These are phyloP conservation scores for Verticillium nubilum DNA, from an alignment of 2,329 filamentous ascomycete species.

Conservation along the genomic window DNA sequence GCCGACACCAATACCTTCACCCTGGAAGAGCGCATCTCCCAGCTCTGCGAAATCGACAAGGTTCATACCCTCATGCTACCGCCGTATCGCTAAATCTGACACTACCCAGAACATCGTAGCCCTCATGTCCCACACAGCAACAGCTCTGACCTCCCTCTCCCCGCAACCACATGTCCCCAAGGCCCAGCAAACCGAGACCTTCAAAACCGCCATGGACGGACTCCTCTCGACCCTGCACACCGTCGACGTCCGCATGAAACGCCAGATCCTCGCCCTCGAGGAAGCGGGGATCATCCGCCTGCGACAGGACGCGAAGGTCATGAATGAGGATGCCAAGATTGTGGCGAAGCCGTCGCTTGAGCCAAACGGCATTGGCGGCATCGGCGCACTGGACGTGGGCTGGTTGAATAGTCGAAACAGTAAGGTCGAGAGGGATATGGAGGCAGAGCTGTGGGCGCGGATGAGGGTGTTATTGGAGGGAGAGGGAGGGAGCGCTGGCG, in stretches of 20 bases:
- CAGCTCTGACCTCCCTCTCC: conserved; percentile 35
- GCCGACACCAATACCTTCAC: conserved; percentile 42
- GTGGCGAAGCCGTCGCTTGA: conserved; percentile 35
- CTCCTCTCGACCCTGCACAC: conserved; percentile 71
- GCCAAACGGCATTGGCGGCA: conserved; percentile 49
- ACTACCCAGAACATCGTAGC: conserved; percentile 23
- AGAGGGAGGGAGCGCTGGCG: conserved; percentile 5
- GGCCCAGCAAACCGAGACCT: conserved; percentile 48
- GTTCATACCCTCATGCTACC: conserved; percentile 36
- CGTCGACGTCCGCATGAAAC: conserved; percentile 68
- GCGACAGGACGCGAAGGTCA: conserved; percentile 19
- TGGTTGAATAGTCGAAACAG: conserved; percentile 85
- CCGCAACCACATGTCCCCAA: conserved; percentile 32
- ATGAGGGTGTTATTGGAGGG: conserved; percentile 30
- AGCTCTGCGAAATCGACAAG: conserved; percentile 74
- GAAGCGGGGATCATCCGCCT: conserved; percentile 70
- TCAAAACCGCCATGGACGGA: conserved; percentile 54
- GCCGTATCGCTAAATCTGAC: no score
- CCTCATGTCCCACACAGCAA: conserved; percentile 38
- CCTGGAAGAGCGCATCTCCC: conserved; percentile 71
- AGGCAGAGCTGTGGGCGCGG: conserved; percentile 67
- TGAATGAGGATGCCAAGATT: conserved; percentile 12
- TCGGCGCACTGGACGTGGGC: conserved; percentile 70
- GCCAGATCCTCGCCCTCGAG: conserved; percentile 74
- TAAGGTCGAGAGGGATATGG: conserved; percentile 76